Evolutionary conservation across 2,329 filamentous ascomycete genomes (phyloP).

Genomic region (Orbilia ellipsospora): DNA sequence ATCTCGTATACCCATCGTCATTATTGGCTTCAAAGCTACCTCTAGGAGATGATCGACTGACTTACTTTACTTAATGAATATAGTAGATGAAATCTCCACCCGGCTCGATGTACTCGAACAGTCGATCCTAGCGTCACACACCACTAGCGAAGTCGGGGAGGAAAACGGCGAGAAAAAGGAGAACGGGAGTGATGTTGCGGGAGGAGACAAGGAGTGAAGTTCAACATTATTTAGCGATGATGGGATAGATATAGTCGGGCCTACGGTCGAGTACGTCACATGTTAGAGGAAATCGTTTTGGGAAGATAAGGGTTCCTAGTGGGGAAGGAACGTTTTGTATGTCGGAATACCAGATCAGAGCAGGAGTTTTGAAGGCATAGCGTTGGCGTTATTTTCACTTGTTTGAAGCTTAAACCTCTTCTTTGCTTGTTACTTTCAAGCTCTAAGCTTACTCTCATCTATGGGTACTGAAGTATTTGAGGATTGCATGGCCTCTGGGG

Average conservation of each 20-base stretch:
- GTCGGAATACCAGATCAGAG: not conserved
- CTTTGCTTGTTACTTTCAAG: too few relatives aligned
- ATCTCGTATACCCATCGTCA: not conserved
- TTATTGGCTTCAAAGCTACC: too few relatives aligned
- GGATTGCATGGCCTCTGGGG: too few relatives aligned
- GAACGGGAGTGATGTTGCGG: conserved; percentile 29
- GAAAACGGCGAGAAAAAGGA: conserved; percentile 33
- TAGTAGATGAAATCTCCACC: conserved; percentile 52
- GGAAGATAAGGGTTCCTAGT: not conserved
- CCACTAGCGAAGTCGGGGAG: conserved; percentile 24
- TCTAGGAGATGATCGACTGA: conserved; percentile 4
- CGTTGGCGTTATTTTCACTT: conserved; percentile 40
- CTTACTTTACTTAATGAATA: not conserved
- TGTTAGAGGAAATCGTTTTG: not conserved
- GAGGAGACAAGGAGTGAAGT: conserved; percentile 25
- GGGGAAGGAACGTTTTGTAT: too few relatives aligned
- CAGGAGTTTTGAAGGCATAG: conserved; percentile 35
- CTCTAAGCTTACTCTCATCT: too few relatives aligned
- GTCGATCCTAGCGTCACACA: conserved; percentile 46
- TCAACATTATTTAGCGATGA: too few relatives aligned
- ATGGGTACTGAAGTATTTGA: too few relatives aligned
- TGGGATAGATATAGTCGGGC: too few relatives aligned
- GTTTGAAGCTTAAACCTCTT: not conserved
- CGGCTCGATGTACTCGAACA: conserved; percentile 51
- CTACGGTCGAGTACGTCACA: too few relatives aligned